phyloP scores from a whole-genome alignment of 225 moss, liverwort and hornwort genomes.

The Ulota crispa region DNA sequence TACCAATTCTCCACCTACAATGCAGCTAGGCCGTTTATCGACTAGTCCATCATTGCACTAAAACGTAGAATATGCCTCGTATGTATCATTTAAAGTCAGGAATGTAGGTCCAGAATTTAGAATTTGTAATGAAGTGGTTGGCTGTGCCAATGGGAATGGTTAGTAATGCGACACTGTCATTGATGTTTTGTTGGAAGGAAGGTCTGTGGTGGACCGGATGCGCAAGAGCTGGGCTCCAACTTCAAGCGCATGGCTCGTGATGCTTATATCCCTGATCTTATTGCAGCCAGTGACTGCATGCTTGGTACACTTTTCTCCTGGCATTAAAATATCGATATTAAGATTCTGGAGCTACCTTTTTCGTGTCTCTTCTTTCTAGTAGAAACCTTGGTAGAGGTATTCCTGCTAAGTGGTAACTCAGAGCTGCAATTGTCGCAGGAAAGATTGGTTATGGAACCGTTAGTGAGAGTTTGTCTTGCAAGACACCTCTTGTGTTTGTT shows the following conservation, averaged over 20 bases:
- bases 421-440: constrained; percentile 44
- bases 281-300: constrained; percentile 95
- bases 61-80: neutral
- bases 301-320: constrained; percentile 50
- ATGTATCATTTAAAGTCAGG: neutral
- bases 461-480: constrained; percentile 83
- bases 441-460: constrained; percentile 96
- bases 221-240: constrained; percentile 66
- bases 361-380: constrained; percentile 6
- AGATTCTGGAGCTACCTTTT: neutral
- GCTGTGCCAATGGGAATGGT: constrained; percentile 2
- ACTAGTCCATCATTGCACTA: neutral
- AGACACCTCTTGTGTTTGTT: constrained; percentile 78
- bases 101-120: neutral
- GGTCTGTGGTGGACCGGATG: constrained; percentile 82
- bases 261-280: constrained; percentile 78
- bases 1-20: constrained; percentile 28
- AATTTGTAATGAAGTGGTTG: constrained; percentile 18
- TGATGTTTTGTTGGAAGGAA: constrained; percentile 46
- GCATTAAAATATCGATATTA: neutral
- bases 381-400: constrained; percentile 9
- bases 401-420: constrained; percentile 16
- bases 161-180: neutral
- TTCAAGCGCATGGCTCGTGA: constrained; percentile 80
- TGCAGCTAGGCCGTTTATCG: constrained; percentile 10